Evolutionary conservation across 1,284 basidiomycete species (phyloP), one percentile per base, ranked within the genome.

Genomic region (Dichomitus squalens): DNA sequence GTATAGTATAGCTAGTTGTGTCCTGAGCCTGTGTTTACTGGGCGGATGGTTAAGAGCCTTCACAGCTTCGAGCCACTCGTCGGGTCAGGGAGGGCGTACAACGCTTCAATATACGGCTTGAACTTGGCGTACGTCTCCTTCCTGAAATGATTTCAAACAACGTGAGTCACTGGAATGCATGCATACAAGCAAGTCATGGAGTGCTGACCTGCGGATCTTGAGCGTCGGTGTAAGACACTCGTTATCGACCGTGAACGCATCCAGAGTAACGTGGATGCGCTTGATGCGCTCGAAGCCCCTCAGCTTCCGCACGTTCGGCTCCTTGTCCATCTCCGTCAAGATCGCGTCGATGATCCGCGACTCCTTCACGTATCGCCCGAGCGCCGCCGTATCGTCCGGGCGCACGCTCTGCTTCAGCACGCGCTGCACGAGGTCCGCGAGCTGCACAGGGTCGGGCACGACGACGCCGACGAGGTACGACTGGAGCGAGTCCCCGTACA

Each of bases 201-300:
- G 20, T 20, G 63, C 74, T 44, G 35, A 78, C 78, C 92, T 81
- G 59, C 87, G 84, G 49, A 93, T 74, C 75, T 95, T 94, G 73
- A 94, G 73, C 16, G 92, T 95, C 8, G 93, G 92, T 1, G 92
- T 95, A 70, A 95, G 67, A 20, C 90, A 87, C 50, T 81, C 83
- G 63, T 93, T 87, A 40, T 93, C 91, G 16, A 91, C 75, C 14
- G 80, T 85, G 78, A 97, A 95, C 1, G 87, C 83, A 44, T 86
- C 77, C 55, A 90, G 68, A 49, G 81, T 86, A 23, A 96, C 69
- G 71, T 93, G 85, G 49, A 96, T 79, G 34, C 88, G 86, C 73
- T 90, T 94, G 72, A 95, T 77, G 60, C 73, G 83, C 77, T 96
- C 94, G 64, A 94, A 95, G 35, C 93, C 93, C 71, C 90, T 89